Base-by-base conservation (phyloP, 352 stramenopile species). In the Aphanomyces euteiches region DNA sequence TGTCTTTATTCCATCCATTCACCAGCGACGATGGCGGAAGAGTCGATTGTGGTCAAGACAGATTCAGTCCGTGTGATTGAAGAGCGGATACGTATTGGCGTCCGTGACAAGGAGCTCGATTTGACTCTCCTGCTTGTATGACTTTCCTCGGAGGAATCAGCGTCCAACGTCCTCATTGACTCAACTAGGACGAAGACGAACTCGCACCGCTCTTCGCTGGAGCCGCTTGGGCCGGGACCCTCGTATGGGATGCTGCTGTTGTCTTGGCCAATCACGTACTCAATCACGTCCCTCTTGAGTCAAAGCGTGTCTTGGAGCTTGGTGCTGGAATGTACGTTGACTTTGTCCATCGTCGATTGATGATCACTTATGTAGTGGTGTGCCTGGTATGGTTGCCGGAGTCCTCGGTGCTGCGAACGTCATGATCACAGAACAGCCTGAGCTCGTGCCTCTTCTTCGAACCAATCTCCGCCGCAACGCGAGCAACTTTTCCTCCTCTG, bases 181-280 rank as follows among this genome's bases (percentile, higher is more conserved):
- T 39, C 21, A 34, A 13, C 8, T 60, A 93, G 85, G 80, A 89
- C 81, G 82, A 87, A 70, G 80, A 96, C 69, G 88, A 96, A 59
- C 81, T 98, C 34, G 92, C 92, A 37, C 94, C 94, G 36, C 75
- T 98, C 6, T 98, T 98, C 78, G 94, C 92, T 21, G 94, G 94
- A 7, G 90, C 90, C 6, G 82, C 88, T 45, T 98, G 94, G 94
- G 94, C 94, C 4, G 94, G 94, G 1, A 98, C 94, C 34, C 79
- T 97, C 21, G 59, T 97, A 41, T 97, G 90, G 90, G 83, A 91
- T 17, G 90, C 90, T 1, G 89, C 88, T 1, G 78, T 90, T 66
- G 77, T 89, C 60, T 76, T 93, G 54, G 75, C 84, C 21, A 73
- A 78, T 21, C 74, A 85, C 47, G 81, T 93, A 7, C 54, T 92